Conservation (phyloP, 1,284 basidiomycete genomes). For the Ceratobasidium sp. region DNA sequence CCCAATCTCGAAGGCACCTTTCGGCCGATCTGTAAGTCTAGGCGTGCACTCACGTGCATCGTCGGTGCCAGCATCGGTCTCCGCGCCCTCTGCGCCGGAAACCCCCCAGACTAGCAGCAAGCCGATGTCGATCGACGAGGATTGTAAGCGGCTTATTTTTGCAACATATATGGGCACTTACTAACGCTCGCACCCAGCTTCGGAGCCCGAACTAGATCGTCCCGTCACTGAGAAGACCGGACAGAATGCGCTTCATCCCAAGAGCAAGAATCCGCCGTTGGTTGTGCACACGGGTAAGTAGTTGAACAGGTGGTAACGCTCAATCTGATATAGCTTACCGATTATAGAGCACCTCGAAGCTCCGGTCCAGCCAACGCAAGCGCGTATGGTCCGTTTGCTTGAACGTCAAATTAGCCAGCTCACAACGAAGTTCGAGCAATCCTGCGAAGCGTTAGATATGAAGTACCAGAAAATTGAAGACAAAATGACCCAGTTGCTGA, state of each 20-base stretch:
- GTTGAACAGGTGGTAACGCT: not conserved
- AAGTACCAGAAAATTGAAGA: not conserved
- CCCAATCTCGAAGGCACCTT: not conserved
- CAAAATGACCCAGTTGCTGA: not conserved
- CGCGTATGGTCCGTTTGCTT: not conserved
- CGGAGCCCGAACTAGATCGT: not conserved
- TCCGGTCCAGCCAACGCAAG: too few relatives aligned
- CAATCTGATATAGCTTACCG: not conserved
- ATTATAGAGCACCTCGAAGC: not conserved
- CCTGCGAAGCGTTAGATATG: not conserved
- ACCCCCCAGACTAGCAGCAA: not conserved
- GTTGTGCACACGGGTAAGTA: not conserved
- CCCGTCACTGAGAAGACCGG: not conserved
- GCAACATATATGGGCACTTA: not conserved
- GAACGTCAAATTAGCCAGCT: slow-evolving; percentile 1
- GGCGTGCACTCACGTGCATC: not conserved
- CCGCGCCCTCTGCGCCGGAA: not conserved
- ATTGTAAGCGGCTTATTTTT: not conserved
- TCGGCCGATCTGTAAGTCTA: not conserved
- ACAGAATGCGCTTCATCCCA: not conserved
- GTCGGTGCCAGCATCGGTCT: not conserved
- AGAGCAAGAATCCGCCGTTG: not conserved
- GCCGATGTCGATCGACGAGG: not conserved
- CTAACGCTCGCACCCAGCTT: not conserved
- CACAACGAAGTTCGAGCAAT: not conserved